Base-by-base conservation (phyloP, 768 basidiomycete genomes). In the Lentinula detonsa region DNA sequence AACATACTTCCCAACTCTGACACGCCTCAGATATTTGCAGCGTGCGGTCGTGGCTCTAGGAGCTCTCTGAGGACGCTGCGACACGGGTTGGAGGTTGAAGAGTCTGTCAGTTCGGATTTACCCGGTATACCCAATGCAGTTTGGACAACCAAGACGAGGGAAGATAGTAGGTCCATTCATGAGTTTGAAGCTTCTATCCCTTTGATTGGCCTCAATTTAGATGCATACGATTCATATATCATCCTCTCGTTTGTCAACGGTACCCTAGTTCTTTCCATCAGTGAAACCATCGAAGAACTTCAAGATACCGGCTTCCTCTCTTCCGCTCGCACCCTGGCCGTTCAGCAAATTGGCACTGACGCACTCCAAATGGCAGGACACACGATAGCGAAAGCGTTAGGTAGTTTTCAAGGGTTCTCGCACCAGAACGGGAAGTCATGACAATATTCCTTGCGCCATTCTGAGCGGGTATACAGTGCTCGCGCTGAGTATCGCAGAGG, bases 231-330 rank as follows among this genome's bases (percentile, higher is more conserved):
- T 71, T 93, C 95, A 0, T 99, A 98, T 72, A 98, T 98, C 71
- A 92, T 99, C 63, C 83, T 99, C 1, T 98, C 97, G 0, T 98
- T 98, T 76, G 93, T 98, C 58, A 98, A 98, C 70, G 97, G 96
- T 53, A 98, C 97, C 0, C 85, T 98, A 23, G 95, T 98, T 7
- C 81, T 98, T 5, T 95, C 95, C 2, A 98, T 99, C 65, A 96
- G 97, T 31, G 94, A 97, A 73, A 97, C 93, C 4, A 98, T 99
- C 66, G 97, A 98, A 73, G 97, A 98, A 82, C 95, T 98, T 6
- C 93, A 95, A 73, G 95, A 99, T 68, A 98, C 95, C 0, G 96
- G 97, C n/a, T 98, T 99, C 81, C 80, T 98, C 39, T 97, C 95
- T 15, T 94, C 94, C 15, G 94, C 93, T 3, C 95, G 95, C 1